Evolutionary conservation across 2,329 filamentous ascomycete species (phyloP).

Genomic region (Dactylellina cionopaga): DNA sequence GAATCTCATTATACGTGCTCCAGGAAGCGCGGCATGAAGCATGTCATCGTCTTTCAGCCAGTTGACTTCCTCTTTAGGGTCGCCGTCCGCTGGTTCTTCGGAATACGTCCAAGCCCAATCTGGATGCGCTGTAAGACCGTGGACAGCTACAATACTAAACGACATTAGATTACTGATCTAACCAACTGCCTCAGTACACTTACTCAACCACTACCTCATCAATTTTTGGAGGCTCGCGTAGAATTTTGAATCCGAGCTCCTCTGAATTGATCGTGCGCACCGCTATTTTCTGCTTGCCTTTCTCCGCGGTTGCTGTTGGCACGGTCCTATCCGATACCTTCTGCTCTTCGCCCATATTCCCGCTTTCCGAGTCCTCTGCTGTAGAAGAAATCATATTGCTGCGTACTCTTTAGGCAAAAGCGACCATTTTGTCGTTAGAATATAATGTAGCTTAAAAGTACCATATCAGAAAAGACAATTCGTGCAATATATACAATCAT

Average conservation of each 20-base stretch:
- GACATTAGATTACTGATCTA: not conserved
- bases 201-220: constrained; percentile 16
- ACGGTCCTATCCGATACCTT: no score
- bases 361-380: not conserved
- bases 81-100: not conserved
- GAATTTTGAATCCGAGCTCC: constrained; percentile 11
- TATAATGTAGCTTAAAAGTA: not conserved
- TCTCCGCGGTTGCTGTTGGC: not conserved
- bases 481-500: constrained; percentile 7
- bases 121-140: constrained; percentile 58
- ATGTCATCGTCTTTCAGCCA: constrained; percentile 59
- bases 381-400: not conserved
- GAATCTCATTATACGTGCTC: constrained; percentile 58
- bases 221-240: not conserved
- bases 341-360: no score
- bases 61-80: constrained; percentile 54
- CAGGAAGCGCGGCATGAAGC: constrained; percentile 57
- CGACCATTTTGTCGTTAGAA: not conserved
- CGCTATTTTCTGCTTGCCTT: not conserved
- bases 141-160: constrained; percentile 58
- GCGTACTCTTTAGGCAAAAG: not conserved
- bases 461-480: not conserved
- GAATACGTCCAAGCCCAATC: constrained; percentile 57
- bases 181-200: not conserved
- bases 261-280: not conserved